Base-by-base conservation (phyloP, 306 rosid species). In the Malus sylvestris region DNA sequence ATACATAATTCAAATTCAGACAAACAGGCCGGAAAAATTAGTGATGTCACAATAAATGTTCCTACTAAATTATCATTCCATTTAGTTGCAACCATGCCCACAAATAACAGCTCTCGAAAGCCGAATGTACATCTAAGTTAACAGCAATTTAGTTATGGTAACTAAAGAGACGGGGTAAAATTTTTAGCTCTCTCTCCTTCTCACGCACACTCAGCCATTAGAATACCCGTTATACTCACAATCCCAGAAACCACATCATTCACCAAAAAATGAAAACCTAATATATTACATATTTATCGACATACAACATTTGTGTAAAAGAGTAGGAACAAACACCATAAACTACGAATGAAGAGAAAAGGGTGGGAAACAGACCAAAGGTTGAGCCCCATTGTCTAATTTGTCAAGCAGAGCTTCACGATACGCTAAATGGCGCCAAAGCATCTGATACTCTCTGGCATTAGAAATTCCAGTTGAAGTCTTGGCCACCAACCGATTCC, bases 351-450 rank as follows among this genome's bases (percentile, higher is more conserved):
- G 61, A 65, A 10, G 35, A 9, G 38, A 27, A 40, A 27, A 25
- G 15, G 62, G 18, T 15, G 42, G 22, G 53, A 58, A 5, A 86
- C 91, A 49, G 15, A 89, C 99, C 93, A 89, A 18, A 80, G 91
- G 98, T 20, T 82, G 78, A 61, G 60, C 86, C 4, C 63, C 93
- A 20, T 86, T 78, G 22, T 82, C 89, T 4, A 89, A 63, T 27
- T 70, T 79, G 3, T 89, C 88, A 11, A 72, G 62, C 72, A 91
- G 78, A 33, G 82, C 12, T 20, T 89, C 75, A 6, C 84, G 87
- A 76, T 96, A 96, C 1, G 99, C 98, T 74, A 96, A 72, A 88
- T 92, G 93, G 45, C 89, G 98, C 99, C 99, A 96, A 3, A 96
- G 74, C 98, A 96, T 87, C 82, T 91, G 99, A 79, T 85, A 91